These are phyloP conservation scores for Astragalus membranaceus DNA, from an alignment of 306 rosid genomes.

Conservation along the genomic window DNA sequence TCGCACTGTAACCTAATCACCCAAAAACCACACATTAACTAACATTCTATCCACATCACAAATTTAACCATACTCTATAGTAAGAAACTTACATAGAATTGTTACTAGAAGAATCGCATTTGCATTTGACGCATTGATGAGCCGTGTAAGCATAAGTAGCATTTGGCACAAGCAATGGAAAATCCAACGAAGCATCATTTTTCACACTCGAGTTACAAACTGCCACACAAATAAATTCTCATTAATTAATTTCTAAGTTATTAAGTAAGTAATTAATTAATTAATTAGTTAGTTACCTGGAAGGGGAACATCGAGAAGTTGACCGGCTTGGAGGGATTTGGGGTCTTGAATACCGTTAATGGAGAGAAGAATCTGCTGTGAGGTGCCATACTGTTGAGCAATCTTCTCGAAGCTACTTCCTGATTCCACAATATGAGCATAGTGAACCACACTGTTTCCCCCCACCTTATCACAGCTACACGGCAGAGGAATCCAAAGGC, in stretches of 20 bases:
- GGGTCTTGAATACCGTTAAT: conserved; percentile 47
- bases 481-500: conserved; percentile 65
- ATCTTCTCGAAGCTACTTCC: conserved; percentile 30
- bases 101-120: conserved; percentile 32
- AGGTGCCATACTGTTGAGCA: conserved; percentile 39
- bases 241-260: not conserved
- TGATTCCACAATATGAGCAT: conserved; percentile 24
- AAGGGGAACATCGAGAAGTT: conserved; percentile 79
- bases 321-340: conserved; percentile 31
- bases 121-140: conserved; percentile 59
- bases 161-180: conserved; percentile 51
- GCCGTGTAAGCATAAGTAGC: conserved; percentile 55
- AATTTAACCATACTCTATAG: not conserved
- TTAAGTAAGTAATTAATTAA: not conserved
- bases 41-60: too few species aligned
- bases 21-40: not conserved
- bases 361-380: conserved; percentile 25
- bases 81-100: conserved; percentile 38
- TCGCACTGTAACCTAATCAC: conserved; percentile 54
- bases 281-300: conserved; percentile 27
- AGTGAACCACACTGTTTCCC: conserved; percentile 49
- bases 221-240: conserved; percentile 6
- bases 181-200: conserved; percentile 40
- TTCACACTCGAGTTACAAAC: conserved; percentile 56
- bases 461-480: conserved; percentile 81